Evolutionary conservation across 768 basidiomycete species (phyloP), one percentile per base, ranked within the genome.

Genomic region (Rubroboletus satanas): DNA sequence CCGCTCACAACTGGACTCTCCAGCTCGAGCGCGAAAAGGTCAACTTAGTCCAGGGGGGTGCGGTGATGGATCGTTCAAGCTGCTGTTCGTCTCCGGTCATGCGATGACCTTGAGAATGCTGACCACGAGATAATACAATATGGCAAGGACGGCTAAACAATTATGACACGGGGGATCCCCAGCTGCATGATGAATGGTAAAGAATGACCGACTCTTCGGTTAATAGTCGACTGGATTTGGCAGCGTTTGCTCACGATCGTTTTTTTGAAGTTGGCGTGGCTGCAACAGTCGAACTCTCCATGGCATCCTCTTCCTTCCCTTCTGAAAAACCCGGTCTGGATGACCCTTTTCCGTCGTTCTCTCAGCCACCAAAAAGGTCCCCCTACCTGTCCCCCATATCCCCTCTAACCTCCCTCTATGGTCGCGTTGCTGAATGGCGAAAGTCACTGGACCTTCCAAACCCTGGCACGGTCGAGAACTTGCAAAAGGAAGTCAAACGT

Each of bases 401-500:
- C 45, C 89, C 91, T 28, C 73, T 92, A 54, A 78, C 80, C 48
- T 83, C 78, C 71, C 76, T 81, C 23, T 89, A 87, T 71, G 78
- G 82, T 64, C 83, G 85, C 54, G 85, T 96, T 72, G 79, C 87
- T 56, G 75, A 81, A 69, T 95, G 93, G 90, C 84, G 93, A 63
- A 80, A 83, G 64, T 80, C 84, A 58, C 78, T 95, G 60, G 88
- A 85, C 45, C 77, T 98, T 47, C 84, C 92, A 38, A 89, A 91
- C 73, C 95, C 95, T n/a, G 95, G 95, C 52, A 86, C 89, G 15
- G 85, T 87, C 43, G 95, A 98, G 80, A 93, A 90, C 70, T 78
- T 98, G 59, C 87, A 88, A 64, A 93, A 91, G 76, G 95, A 98
- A 75, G 85, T 91, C 63, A 95, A 94, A 75, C 73, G 95, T 96